phyloP scores from a whole-genome alignment of 2,329 filamentous ascomycete species.

The Pestalotiopsis sp. region DNA sequence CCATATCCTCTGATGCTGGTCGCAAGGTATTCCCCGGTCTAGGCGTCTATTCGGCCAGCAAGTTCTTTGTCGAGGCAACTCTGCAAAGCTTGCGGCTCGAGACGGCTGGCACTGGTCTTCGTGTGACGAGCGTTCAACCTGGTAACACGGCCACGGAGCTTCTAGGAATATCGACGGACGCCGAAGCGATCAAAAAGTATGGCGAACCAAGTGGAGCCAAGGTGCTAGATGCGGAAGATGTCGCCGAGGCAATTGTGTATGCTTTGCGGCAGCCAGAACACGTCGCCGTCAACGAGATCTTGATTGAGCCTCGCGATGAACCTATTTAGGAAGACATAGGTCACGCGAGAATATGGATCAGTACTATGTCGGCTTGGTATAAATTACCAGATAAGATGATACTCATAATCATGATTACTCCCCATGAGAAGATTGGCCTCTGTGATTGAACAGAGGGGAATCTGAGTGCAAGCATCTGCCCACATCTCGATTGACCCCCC shows the following conservation, averaged over 20 bases:
- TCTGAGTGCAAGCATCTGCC: too few relatives aligned
- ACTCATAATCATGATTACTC: too few relatives aligned
- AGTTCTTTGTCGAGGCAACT: slow-evolving; percentile 84
- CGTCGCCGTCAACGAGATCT: slow-evolving; percentile 77
- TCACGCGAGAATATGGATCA: neutral
- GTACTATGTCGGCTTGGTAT: too few relatives aligned
- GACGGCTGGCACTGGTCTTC: slow-evolving; percentile 71
- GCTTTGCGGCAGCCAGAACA: slow-evolving; percentile 74
- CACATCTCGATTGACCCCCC: too few relatives aligned
- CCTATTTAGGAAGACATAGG: slow-evolving; percentile 54
- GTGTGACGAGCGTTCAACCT: slow-evolving; percentile 76
- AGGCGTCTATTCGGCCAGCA: slow-evolving; percentile 80
- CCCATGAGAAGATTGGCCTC: too few relatives aligned
- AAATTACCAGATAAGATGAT: too few relatives aligned
- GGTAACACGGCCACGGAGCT: slow-evolving; percentile 77
- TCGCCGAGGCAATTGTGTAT: slow-evolving; percentile 73
- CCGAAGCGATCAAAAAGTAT: slow-evolving; percentile 77
- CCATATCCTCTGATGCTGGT: slow-evolving; percentile 81
- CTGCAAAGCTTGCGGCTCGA: slow-evolving; percentile 76
- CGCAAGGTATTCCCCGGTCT: slow-evolving; percentile 81
- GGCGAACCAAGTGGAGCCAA: slow-evolving; percentile 75
- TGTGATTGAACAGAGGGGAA: too few relatives aligned
- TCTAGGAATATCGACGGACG: slow-evolving; percentile 73
- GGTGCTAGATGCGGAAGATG: slow-evolving; percentile 73
- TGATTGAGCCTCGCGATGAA: slow-evolving; percentile 78